phyloP scores from a whole-genome alignment of 495 filamentous ascomycete species.

The Haplographium delicatum region DNA sequence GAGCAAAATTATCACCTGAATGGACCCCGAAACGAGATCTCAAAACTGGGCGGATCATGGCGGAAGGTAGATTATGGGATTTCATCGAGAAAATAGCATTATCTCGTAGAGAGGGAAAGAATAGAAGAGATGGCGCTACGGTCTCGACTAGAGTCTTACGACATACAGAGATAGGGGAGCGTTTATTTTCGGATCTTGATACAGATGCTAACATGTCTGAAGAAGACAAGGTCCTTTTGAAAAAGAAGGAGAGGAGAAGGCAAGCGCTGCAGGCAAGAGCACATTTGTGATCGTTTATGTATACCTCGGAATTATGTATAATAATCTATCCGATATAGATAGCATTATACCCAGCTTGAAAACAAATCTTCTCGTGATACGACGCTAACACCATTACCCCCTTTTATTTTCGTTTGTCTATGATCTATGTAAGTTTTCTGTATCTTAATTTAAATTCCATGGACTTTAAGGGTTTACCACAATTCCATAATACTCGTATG shows the following conservation, averaged over 20 bases:
- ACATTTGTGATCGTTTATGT: constrained; percentile 34
- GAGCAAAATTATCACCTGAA: constrained; percentile 63
- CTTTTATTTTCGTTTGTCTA: too few species aligned
- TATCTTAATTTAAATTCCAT: too few species aligned
- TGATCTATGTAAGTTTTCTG: too few species aligned
- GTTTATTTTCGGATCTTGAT: constrained; percentile 40
- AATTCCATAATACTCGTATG: constrained; percentile 69
- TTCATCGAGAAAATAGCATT: constrained; percentile 84
- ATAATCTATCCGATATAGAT: not conserved
- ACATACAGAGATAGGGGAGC: constrained; percentile 35
- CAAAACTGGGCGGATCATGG: constrained; percentile 49
- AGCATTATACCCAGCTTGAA: not conserved
- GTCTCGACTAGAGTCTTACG: constrained; percentile 76
- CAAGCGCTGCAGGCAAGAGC: constrained; percentile 39
- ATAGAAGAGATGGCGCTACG: constrained; percentile 83
- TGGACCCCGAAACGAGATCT: constrained; percentile 70
- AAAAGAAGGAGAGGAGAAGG: constrained; percentile 35
- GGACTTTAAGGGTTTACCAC: too few species aligned
- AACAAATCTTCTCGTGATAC: too few species aligned
- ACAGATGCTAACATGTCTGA: constrained; percentile 17
- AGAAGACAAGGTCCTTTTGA: constrained; percentile 19
- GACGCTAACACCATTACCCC: too few species aligned
- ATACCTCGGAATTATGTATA: constrained; percentile 9
- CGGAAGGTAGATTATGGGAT: constrained; percentile 75
- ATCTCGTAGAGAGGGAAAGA: constrained; percentile 86